A percentile compares a stretch with the other conserved stretches of the same genome.
Evolutionary conservation across 257 asterid species (phyloP).

Genomic region (Marsdenia floribunda): DNA sequence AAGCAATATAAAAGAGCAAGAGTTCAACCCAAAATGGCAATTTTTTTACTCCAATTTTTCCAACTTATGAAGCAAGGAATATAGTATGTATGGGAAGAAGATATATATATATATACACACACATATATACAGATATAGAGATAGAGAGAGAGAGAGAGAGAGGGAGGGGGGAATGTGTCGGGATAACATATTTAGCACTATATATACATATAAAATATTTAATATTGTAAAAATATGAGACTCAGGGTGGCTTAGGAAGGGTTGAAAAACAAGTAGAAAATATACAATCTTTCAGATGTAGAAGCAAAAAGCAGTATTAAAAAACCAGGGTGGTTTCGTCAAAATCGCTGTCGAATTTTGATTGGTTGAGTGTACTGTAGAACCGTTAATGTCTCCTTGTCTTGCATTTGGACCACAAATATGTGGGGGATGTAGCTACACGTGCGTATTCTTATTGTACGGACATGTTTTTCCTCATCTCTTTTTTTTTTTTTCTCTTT

Average conservation of each 20-base stretch:
- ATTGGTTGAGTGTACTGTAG: conserved; percentile 34
- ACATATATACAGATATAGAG: too few relatives aligned
- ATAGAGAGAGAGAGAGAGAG: too few relatives aligned
- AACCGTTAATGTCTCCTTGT: conserved; percentile 7
- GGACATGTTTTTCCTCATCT: not conserved
- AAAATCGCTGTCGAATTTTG: conserved; percentile 45
- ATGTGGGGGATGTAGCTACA: conserved; percentile 1
- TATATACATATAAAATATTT: not conserved
- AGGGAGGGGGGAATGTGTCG: not conserved
- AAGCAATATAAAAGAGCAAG: not conserved
- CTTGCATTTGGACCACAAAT: not conserved
- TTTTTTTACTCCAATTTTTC: not conserved
- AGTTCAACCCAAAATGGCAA: not conserved
- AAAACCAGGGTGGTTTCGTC: conserved; percentile 50
- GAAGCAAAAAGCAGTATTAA: conserved; percentile 14
- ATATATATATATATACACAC: not conserved
- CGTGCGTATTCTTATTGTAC: conserved; percentile 11
- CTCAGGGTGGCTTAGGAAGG: not conserved
- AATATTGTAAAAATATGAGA: not conserved
- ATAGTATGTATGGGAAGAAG: not conserved
- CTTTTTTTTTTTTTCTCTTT: not conserved
- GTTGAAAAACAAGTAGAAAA: not conserved
- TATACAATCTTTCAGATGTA: conserved; percentile 12
- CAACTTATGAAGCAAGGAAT: conserved; percentile 7
- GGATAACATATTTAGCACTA: too few relatives aligned